Evolutionary conservation across 2,329 filamentous ascomycete genomes (phyloP), one percentile per base, ranked within the genome.

Genomic region (Nakataea oryzae): DNA sequence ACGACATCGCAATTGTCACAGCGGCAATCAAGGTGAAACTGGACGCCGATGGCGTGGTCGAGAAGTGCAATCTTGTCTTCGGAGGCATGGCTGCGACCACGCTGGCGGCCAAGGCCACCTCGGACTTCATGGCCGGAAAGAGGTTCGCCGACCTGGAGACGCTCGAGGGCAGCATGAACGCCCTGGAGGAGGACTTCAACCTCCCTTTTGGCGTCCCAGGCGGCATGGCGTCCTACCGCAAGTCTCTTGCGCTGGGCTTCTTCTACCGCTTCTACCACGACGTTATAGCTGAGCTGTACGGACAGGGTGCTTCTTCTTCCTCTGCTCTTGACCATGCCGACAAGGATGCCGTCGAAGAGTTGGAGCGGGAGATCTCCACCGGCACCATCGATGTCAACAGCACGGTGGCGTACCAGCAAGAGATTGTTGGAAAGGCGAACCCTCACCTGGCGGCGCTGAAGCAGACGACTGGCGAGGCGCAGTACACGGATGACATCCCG

Each of bases 191-290:
- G 60, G 95, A 97, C 70, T 99, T 99, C 70, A 85, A 96, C 71
- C 80, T 99, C 32, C 81, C 85, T 5, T 97, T 96, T 69, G 88
- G 92, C 61, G 95, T 99, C 0, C 95, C 93, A 0, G 95, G 95
- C 66, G 95, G 95, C 50, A 99, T 99, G 95, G 93, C 95, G 0
- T 96, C 92, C 1, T 99, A 97, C 71, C 82, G 95, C 30, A 96
- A 95, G 72, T 90, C 92, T 0, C 78, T 99, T 11, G 93, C 95
- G 0, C 79, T 97, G 61, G 88, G 93, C 2, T 96, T 99, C 80
- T 97, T 97, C 76, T 97, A 97, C 75, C 87, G 92, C 54, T 99
- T 97, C 74, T 97, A 96, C 71, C 90, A 97, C 69, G 93, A 97
- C 65, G 83, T 93, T 0, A 79, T 97, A 55, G 81, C 84, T 0